Base-by-base conservation (phyloP, 2,329 filamentous ascomycete species). In the Aureobasidium leucospermi region DNA sequence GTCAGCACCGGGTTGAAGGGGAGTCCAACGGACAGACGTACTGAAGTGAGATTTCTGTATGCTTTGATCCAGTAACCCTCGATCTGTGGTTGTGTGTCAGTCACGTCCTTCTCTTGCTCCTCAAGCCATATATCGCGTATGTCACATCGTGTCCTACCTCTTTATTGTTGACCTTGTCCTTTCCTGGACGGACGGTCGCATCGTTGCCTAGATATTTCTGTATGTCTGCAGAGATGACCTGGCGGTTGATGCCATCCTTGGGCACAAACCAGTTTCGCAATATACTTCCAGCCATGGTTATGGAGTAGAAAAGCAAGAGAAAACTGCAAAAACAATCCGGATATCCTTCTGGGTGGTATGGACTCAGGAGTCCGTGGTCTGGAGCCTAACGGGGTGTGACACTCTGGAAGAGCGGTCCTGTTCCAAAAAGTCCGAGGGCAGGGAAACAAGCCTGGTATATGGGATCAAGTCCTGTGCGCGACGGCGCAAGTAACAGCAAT, bases 221-320 rank as follows among this genome's bases (percentile, higher is more conserved):
- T 65, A 80, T 79, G 69, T 80, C 77, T 64, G 76, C 76, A 49
- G 76, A 77, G 64, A 80, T 79, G 68, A 80, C 77, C 69, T 79
- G 74, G 66, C 78, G 69, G 60, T 76, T 75, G 66, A 80, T 80
- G 68, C 77, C 78, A 49, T 78, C 76, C 63, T 74, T 76, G 13
- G 74, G 73, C 64, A 78, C 72, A 66, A 78, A 80, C 77, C 77
- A 80, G 70, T 78, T 73, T 45, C 71, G 70, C 38, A 70, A 75
- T 69, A 71, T 69, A 60, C 68, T 68, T 62, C 67, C 63, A 60
- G 69, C 64, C 68, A 70, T 69, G 63, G 55, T 28, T 41, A n/a
- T 39, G 59, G 19, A 46, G 49, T 5, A 39, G 13, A 19, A 32
- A 41, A 58, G 55, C 55, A 48, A 48, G 1, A 31, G 41, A 41